Evolutionary conservation across 768 basidiomycete species (phyloP).

Genomic region (Rhizopogon sp.): DNA sequence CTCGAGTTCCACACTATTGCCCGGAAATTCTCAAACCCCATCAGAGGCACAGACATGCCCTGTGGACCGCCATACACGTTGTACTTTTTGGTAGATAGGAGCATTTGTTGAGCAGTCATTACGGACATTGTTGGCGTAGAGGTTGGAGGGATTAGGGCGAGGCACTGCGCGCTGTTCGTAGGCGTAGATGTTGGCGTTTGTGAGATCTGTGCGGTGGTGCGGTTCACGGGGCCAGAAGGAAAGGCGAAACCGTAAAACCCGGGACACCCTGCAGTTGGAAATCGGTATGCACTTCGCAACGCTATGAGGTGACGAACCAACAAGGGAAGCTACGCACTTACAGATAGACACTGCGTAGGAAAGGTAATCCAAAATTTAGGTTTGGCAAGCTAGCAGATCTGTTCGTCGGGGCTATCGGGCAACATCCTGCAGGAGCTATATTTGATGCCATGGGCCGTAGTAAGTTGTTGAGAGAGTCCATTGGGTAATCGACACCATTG

Average conservation of each 20-base stretch:
- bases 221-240: constrained; percentile 18
- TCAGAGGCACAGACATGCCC: constrained; percentile 3
- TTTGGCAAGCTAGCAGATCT: not conserved
- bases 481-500: constrained; percentile 21
- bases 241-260: constrained; percentile 25
- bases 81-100: constrained; percentile 5
- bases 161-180: constrained; percentile 4
- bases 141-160: constrained; percentile 21
- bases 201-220: constrained; percentile 13
- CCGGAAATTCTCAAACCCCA: constrained; percentile 12
- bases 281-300: constrained; percentile 21
- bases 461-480: constrained; percentile 15
- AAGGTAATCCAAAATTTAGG: constrained; percentile 3
- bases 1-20: not conserved
- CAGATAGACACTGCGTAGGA: constrained; percentile 9
- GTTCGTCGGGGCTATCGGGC: not conserved
- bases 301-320: not conserved
- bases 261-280: constrained; percentile 21
- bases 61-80: constrained; percentile 10
- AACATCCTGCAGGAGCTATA: not conserved
- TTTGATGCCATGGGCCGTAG: constrained; percentile 7
- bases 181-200: constrained; percentile 13
- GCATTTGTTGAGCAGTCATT: constrained; percentile 8
- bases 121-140: constrained; percentile 20
- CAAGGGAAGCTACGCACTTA: not conserved